Evolutionary conservation across 768 basidiomycete species (phyloP).

Genomic region (Leucosporidium yakuticum): DNA sequence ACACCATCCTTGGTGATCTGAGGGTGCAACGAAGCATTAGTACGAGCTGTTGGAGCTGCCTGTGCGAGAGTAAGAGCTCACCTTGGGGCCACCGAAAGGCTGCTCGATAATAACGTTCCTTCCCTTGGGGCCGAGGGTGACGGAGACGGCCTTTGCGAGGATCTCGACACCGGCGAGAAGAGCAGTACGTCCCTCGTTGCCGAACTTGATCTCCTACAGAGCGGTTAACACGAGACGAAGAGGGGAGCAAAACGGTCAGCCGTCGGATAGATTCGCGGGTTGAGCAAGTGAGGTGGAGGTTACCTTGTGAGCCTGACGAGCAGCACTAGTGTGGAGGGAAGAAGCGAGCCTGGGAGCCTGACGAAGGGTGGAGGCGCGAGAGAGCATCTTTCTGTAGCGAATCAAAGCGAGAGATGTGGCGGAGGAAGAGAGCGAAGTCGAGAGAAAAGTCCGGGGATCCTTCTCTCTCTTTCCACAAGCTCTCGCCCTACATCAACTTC

Average conservation of each 20-base stretch:
- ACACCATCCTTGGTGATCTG: slow-evolving; percentile 99
- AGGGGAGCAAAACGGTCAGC: not conserved
- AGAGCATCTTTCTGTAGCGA: no score
- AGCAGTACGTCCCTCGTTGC: slow-evolving; percentile 85
- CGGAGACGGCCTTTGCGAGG: slow-evolving; percentile 91
- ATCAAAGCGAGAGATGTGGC: no score
- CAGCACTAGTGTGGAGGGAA: not conserved
- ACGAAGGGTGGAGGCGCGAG: not conserved
- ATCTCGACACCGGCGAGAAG: slow-evolving; percentile 95
- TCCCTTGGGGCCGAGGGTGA: slow-evolving; percentile 94
- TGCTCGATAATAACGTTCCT: slow-evolving; percentile 95
- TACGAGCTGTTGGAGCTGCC: no score
- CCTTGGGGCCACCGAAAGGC: slow-evolving; percentile 47
- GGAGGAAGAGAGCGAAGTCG: no score
- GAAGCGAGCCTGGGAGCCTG: not conserved
- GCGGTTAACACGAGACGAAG: not conserved
- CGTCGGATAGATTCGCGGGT: not conserved
- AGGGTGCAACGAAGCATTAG: not conserved
- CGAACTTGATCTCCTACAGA: slow-evolving; percentile 74
- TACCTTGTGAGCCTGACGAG: not conserved
- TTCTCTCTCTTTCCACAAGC: no score
- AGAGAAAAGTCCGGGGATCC: no score
- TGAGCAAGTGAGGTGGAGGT: not conserved
- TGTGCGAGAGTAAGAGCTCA: not conserved
- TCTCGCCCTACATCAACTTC: no score